Percentiles rank a stretch among this genome's conserved stretches.
Evolutionary conservation across 2,329 filamentous ascomycete genomes (phyloP).

Genomic region (Phaeosphaeria sp.): DNA sequence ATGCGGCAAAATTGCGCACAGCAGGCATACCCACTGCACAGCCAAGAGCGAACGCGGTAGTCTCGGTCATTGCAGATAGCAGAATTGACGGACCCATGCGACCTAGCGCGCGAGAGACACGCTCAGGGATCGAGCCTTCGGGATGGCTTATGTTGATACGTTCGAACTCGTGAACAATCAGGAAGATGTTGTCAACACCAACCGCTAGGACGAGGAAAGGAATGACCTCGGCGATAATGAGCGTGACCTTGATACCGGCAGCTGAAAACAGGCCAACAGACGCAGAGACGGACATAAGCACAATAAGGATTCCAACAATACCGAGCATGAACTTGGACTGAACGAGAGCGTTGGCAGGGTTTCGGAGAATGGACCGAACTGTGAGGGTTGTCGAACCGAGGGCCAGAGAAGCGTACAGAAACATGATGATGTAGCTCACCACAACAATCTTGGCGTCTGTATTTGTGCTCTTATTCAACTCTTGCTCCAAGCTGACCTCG

Average conservation of each 20-base stretch:
- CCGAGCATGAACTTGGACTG: conserved; percentile 97
- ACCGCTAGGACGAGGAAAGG: conserved; percentile 96
- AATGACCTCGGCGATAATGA: conserved; percentile 98
- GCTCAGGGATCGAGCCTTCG: conserved; percentile 83
- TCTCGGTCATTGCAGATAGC: conserved; percentile 93
- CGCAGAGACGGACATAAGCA: conserved; percentile 95
- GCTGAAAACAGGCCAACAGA: conserved; percentile 96
- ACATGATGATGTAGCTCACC: conserved; percentile 98
- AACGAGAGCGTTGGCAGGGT: conserved; percentile 83
- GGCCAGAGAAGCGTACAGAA: conserved; percentile 92
- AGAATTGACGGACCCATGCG: conserved; percentile 97
- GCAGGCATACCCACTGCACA: conserved; percentile 97
- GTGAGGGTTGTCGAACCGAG: conserved; percentile 87
- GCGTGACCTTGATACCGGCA: conserved; percentile 86
- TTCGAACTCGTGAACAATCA: conserved; percentile 98
- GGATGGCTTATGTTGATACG: conserved; percentile 91
- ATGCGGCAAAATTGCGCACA: conserved; percentile 95
- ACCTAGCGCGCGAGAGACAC: conserved; percentile 86
- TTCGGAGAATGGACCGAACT: conserved; percentile 76
- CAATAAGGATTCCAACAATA: conserved; percentile 92
- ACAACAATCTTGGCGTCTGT: conserved; percentile 97
- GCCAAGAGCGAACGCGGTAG: conserved; percentile 88
- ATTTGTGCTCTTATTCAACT: conserved; percentile 97
- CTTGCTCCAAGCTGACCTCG: conserved; percentile 92
- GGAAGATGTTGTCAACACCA: conserved; percentile 97